phyloP scores from a whole-genome alignment of 2,329 filamentous ascomycete species.

The Sporothrix globosa region DNA sequence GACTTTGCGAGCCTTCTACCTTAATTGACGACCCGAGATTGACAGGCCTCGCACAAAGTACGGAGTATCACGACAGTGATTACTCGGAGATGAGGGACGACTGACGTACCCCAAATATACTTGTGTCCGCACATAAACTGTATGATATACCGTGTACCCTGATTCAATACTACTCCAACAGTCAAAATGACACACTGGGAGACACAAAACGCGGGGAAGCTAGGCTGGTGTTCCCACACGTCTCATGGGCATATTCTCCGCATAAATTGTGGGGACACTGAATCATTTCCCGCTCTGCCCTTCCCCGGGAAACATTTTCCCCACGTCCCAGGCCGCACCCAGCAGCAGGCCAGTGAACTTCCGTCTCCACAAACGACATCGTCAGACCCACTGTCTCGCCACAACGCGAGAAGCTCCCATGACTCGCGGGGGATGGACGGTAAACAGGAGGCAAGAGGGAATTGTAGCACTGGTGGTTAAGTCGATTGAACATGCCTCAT shows the following conservation, averaged over 20 bases:
- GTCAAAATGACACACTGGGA: not conserved
- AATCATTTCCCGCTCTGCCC: conserved; percentile 21
- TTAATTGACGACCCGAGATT: not conserved
- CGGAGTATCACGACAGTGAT: not conserved
- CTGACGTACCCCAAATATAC: conserved; percentile 10
- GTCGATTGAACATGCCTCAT: not conserved
- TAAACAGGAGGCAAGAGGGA: not conserved
- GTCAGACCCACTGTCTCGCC: not conserved
- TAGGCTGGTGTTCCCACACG: not conserved
- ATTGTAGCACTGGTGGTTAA: not conserved
- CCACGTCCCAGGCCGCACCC: conserved; percentile 6
- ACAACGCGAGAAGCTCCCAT: not conserved
- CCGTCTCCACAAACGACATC: conserved; percentile 1
- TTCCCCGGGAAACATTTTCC: conserved; percentile 30
- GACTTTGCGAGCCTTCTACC: not conserved
- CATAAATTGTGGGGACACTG: conserved; percentile 14
- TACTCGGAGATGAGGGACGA: too few relatives aligned
- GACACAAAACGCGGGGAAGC: conserved; percentile 8
- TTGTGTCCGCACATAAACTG: not conserved
- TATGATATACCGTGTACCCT: not conserved
- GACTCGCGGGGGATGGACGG: not conserved
- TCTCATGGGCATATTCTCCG: conserved; percentile 20
- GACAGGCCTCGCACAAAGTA: not conserved
- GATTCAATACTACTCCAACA: not conserved
- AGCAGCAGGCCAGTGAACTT: not conserved